Percentiles rank a stretch among this genome's conserved stretches.
phyloP scores from a whole-genome alignment of 768 basidiomycete species.

The Daedalea quercina region DNA sequence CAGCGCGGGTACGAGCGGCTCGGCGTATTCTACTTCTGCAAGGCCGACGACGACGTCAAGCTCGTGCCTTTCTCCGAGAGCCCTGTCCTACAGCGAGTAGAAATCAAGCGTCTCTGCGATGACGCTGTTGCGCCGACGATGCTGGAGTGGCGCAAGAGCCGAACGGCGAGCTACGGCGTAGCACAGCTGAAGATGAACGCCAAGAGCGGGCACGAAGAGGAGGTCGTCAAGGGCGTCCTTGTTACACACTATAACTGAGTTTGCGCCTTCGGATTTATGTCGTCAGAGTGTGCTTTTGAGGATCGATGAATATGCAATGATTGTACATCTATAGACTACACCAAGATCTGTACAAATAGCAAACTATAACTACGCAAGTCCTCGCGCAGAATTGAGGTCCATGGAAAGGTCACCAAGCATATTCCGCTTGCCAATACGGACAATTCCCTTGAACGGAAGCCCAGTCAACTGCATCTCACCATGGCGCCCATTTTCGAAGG shows the following conservation, averaged over 20 bases:
- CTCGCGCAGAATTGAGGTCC: background rate
- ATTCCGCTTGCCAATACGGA: constrained; percentile 56
- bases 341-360: background rate
- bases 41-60: constrained; percentile 23
- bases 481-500: constrained; percentile 36
- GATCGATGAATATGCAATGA: background rate
- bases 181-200: constrained; percentile 23
- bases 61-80: constrained; percentile 24
- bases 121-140: constrained; percentile 22
- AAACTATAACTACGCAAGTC: background rate
- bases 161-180: constrained; percentile 25
- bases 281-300: no score
- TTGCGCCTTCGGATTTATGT: background rate
- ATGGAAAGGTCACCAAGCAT: constrained; percentile 3
- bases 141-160: constrained; percentile 25
- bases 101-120: constrained; percentile 20
- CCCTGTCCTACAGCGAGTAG: constrained; percentile 25
- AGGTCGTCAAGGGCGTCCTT: constrained; percentile 26
- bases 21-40: constrained; percentile 30
- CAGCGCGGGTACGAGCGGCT: constrained; percentile 27
- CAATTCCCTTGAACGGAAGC: constrained; percentile 61
- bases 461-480: constrained; percentile 52
- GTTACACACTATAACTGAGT: constrained; percentile 29
- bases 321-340: background rate
- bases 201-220: constrained; percentile 25